phyloP scores from a whole-genome alignment of 306 rosid species.

The Rosa rugosa region DNA sequence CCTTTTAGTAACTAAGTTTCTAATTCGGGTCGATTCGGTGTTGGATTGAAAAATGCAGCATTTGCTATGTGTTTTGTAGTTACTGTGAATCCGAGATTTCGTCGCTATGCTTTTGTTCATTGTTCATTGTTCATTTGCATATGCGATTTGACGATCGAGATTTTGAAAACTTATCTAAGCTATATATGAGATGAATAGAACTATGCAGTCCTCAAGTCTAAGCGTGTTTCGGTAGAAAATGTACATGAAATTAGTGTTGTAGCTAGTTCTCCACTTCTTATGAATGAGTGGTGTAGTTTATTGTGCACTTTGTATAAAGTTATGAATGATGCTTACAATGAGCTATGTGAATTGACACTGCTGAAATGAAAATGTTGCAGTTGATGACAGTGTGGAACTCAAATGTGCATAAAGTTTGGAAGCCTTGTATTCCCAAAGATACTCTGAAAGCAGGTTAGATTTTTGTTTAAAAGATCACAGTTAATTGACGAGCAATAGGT shows the following conservation, averaged over 20 bases:
- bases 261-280: background rate
- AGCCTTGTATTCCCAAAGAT: slow-evolving; percentile 61
- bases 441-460: slow-evolving; percentile 50
- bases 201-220: background rate
- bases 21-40: background rate
- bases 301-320: background rate
- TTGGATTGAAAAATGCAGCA: background rate
- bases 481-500: background rate
- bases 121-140: background rate
- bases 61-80: background rate
- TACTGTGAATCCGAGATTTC: too few species aligned
- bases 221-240: background rate
- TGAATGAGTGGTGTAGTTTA: too few species aligned
- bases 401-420: slow-evolving; percentile 58
- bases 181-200: background rate
- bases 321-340: slow-evolving; percentile 4
- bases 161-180: background rate
- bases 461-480: slow-evolving; percentile 10
- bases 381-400: slow-evolving; percentile 68
- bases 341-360: slow-evolving; percentile 16
- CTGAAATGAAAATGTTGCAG: slow-evolving; percentile 48
- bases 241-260: background rate
- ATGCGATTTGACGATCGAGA: background rate
- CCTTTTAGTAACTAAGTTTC: background rate
- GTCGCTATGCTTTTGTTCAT: background rate